Conservation (phyloP, 345 rosid species). For the Hibiscus trionum region DNA sequence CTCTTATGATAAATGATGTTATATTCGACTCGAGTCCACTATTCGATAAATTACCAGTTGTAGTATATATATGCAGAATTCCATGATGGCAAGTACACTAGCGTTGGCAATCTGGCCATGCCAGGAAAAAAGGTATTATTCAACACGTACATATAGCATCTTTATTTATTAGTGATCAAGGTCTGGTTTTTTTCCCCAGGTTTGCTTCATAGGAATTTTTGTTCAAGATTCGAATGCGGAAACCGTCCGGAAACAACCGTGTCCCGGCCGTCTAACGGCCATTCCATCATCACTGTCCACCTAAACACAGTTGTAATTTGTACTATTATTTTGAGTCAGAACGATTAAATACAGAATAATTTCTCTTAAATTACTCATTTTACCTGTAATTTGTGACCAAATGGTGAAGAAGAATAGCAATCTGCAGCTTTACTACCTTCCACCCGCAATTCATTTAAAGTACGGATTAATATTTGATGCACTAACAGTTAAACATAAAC, state of each 20-base stretch:
- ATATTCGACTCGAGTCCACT: too few relatives aligned
- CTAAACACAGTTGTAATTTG: neutral
- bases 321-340: neutral
- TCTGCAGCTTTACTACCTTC: too few relatives aligned
- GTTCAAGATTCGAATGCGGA: neutral
- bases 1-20: neutral
- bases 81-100: neutral
- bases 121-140: neutral
- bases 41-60: neutral
- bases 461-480: too few relatives aligned
- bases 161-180: neutral
- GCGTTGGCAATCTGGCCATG: neutral
- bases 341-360: neutral
- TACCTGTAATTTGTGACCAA: slow-evolving; percentile 7
- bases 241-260: neutral
- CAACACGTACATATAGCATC: too few relatives aligned
- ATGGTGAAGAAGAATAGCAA: neutral
- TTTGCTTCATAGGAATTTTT: neutral
- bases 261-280: neutral
- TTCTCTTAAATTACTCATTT: neutral
- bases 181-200: neutral
- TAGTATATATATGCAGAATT: neutral
- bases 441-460: too few relatives aligned
- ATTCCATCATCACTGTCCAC: neutral
- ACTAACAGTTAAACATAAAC: too few relatives aligned